Evolutionary conservation across 768 basidiomycete species (phyloP).

Genomic region (Pisolithus albus): DNA sequence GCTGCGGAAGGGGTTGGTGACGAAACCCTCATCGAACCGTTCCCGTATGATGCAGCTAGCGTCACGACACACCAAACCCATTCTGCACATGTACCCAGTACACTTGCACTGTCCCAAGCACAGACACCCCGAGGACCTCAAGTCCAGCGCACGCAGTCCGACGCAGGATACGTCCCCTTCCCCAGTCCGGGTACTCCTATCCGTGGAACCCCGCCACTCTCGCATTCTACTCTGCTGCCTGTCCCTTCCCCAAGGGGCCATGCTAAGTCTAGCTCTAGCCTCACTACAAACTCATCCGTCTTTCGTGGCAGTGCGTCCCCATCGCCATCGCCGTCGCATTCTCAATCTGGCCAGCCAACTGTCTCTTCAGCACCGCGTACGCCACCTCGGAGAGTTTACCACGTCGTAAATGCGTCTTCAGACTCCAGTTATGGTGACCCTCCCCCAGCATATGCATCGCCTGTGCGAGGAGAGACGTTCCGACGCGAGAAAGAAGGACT

Average conservation of each 20-base stretch:
- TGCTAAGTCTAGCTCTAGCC: not conserved
- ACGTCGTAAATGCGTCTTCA: constrained; percentile 35
- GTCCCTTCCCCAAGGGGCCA: constrained; percentile 7
- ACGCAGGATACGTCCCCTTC: constrained; percentile 7
- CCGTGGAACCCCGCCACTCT: constrained; percentile 19
- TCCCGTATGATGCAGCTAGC: constrained; percentile 17
- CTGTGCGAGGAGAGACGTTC: constrained; percentile 3
- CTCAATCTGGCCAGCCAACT: constrained; percentile 1
- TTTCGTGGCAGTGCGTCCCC: not conserved
- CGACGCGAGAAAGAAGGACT: constrained; percentile 16
- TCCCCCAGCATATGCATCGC: constrained; percentile 41
- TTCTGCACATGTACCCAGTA: constrained; percentile 1
- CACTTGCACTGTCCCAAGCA: constrained; percentile 13
- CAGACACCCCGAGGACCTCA: constrained; percentile 19
- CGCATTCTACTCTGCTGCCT: constrained; percentile 18
- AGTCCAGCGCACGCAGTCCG: constrained; percentile 17
- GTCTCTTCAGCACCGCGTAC: constrained; percentile 20
- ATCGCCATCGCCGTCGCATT: constrained; percentile 10
- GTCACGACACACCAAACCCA: constrained; percentile 16
- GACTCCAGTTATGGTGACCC: constrained; percentile 29
- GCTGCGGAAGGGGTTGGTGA: constrained; percentile 8
- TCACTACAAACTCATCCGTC: not conserved
- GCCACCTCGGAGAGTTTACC: constrained; percentile 36
- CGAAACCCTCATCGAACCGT: constrained; percentile 17
- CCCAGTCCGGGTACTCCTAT: constrained; percentile 1